Base-by-base conservation (phyloP, 2,329 filamentous ascomycete species). In the Metarhizium album region DNA sequence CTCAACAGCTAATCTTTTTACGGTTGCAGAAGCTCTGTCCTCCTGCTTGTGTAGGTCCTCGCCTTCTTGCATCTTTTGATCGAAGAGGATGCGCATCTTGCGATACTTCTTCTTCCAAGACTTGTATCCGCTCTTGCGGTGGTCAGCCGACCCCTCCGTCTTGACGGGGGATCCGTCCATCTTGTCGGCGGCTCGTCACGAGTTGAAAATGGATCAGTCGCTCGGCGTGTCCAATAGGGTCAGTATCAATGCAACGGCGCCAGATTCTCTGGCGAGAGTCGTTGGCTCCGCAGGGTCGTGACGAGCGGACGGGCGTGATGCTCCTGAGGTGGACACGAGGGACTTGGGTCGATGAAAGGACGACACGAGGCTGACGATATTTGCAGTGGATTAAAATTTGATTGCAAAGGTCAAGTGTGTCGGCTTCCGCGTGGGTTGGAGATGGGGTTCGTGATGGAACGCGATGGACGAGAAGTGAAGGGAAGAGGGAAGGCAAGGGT, bases 101-200 rank as follows among this genome's bases (percentile, higher is more conserved):
- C 86, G 85, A 68, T 94, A 98, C 74, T 98, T 98, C 72, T 95
- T 95, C 78, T 87, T 89, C 75, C 78, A 85, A 43, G 81, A 85
- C 62, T 80, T 84, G 67, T 84, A 81, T 72, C 77, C 61, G 70
- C 73, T 67, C 71, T 59, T 62, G 58, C 59, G 64, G 46, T 61
- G 60, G 46, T 76, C 51, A 65, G 62, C 59, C 75, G 72, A 52
- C 43, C 73, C 71, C 53, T 75, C 72, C 56, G 64, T 64, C 57
- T 74, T 74, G 56, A 70, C 58, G 54, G 65, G 60, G 38, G 62
- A 57, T 6, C 63, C 66, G 52, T 63, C 65, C 65, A 67, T 68
- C 23, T 8, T 29, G 11, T 16, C 16, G 20, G 27, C 38, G 27
- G 13, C 5, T 18, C 9, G 24, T 16, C 5, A 40, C 40, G 20